Percentiles rank a stretch among this genome's conserved stretches.
These are phyloP conservation scores for Kwoniella heveanensis DNA, from an alignment of 768 basidiomycete genomes.

Conservation along the genomic window DNA sequence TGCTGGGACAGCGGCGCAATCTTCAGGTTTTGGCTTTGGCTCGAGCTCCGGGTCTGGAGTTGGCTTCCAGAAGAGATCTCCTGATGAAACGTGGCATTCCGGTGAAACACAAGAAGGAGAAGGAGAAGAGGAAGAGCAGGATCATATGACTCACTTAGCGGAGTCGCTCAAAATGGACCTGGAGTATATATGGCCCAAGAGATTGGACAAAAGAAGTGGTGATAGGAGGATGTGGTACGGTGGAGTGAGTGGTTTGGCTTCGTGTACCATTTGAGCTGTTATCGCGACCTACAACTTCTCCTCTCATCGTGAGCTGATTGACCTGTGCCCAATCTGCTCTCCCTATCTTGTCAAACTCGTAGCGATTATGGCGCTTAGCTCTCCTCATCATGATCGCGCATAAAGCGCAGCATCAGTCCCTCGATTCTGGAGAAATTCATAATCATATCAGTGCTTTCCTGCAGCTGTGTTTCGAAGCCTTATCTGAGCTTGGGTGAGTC, in stretches of 20 bases:
- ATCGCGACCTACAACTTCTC: no score
- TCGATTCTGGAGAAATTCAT: background rate
- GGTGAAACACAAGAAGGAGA: no score
- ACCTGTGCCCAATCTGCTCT: no score
- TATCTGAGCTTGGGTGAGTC: slow-evolving; percentile 5
- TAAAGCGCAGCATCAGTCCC: slow-evolving; percentile 1
- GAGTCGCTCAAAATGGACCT: slow-evolving; percentile 1
- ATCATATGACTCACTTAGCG: background rate
- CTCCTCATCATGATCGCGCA: slow-evolving; percentile 1
- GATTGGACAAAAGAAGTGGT: slow-evolving; percentile 2
- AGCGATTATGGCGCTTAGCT: slow-evolving; percentile 10
- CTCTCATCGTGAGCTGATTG: no score
- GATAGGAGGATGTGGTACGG: slow-evolving; percentile 10
- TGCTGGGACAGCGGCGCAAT: background rate
- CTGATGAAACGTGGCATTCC: no score
- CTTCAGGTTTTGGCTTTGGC: background rate
- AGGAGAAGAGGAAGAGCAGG: background rate
- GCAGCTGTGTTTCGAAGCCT: slow-evolving; percentile 1
- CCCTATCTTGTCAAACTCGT: background rate
- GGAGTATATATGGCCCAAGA: slow-evolving; percentile 6
- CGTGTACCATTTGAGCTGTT: no score
- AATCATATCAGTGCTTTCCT: background rate
- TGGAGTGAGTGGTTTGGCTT: background rate
- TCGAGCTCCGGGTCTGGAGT: no score
- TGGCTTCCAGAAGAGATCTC: no score